A percentile compares a stretch with the other conserved stretches of the same genome.
Conservation (phyloP, 2,329 filamentous ascomycete genomes). For the Colletotrichum lini region DNA sequence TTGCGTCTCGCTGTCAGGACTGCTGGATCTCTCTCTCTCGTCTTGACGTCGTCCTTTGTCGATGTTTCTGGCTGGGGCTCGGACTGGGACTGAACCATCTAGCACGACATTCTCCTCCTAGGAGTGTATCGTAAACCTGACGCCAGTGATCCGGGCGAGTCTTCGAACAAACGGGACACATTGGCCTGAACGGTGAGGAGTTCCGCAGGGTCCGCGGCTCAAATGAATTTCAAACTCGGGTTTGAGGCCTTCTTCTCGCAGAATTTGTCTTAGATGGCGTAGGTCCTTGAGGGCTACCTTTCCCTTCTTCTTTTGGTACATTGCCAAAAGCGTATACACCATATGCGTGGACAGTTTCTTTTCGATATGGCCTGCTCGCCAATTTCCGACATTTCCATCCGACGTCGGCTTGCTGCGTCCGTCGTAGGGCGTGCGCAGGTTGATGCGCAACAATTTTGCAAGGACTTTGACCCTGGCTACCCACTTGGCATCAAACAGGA, state of each 20-base stretch:
- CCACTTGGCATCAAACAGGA: constrained; percentile 52
- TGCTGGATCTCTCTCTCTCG: neutral
- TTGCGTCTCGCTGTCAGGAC: neutral
- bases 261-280: neutral
- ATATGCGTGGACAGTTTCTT: constrained; percentile 56
- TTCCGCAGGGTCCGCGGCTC: constrained; percentile 9
- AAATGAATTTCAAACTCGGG: constrained; percentile 14
- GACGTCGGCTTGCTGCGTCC: constrained; percentile 2
- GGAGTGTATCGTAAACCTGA: constrained; percentile 14
- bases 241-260: fast-evolving
- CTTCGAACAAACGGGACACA: constrained; percentile 12
- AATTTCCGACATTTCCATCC: constrained; percentile 22
- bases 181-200: neutral
- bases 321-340: constrained; percentile 47
- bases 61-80: neutral
- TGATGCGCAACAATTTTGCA: constrained; percentile 49
- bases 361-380: constrained; percentile 55
- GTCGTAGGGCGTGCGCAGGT: constrained; percentile 51
- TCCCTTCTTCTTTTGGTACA: neutral
- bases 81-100: neutral
- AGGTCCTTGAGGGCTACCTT: neutral
- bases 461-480: constrained; percentile 49
- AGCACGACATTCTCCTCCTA: constrained; percentile 26
- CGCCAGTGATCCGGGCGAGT: fast-evolving
- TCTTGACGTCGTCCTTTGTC: neutral